Evolutionary conservation across 805 yeast species (phyloP).

Genomic region (Metschnikowia chrysomelidarum): DNA sequence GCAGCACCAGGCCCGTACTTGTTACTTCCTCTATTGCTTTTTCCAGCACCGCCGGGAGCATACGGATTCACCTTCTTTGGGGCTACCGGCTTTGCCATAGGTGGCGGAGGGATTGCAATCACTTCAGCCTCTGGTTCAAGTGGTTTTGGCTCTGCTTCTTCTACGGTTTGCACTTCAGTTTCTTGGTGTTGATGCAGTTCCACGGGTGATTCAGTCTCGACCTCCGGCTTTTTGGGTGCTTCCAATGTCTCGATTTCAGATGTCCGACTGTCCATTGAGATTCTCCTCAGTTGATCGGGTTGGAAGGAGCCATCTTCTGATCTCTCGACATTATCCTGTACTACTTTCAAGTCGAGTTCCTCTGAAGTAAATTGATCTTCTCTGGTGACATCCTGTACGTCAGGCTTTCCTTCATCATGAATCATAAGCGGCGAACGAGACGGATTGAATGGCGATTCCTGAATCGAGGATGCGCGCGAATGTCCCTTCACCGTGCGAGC

Average conservation of each 20-base stretch:
- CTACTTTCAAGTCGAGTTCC: too few relatives aligned
- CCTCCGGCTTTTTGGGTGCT: too few relatives aligned
- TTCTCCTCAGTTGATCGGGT: too few relatives aligned
- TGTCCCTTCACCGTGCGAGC: conserved; percentile 8
- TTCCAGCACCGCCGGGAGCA: conserved; percentile 29
- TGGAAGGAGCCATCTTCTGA: too few relatives aligned
- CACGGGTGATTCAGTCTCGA: too few relatives aligned
- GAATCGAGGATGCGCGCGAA: conserved; percentile 13
- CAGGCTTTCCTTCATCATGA: conserved; percentile 1
- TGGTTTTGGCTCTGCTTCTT: background rate
- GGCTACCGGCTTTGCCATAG: background rate
- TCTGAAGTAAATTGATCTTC: too few relatives aligned
- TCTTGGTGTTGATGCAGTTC: too few relatives aligned
- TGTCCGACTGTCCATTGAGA: too few relatives aligned
- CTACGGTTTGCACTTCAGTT: too few relatives aligned
- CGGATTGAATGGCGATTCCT: conserved; percentile 6
- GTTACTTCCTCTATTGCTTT: conserved; percentile 12
- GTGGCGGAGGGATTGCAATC: conserved; percentile 15
- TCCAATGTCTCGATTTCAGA: too few relatives aligned
- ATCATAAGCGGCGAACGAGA: conserved; percentile 1
- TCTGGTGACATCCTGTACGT: conserved; percentile 1
- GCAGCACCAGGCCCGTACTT: conserved; percentile 15
- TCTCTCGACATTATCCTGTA: too few relatives aligned
- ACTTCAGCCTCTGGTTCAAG: conserved; percentile 2
- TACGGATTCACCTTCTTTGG: conserved; percentile 30